Evolutionary conservation across 2,329 filamentous ascomycete genomes (phyloP), one percentile per base, ranked within the genome.

Genomic region (Blastomyces percursus): DNA sequence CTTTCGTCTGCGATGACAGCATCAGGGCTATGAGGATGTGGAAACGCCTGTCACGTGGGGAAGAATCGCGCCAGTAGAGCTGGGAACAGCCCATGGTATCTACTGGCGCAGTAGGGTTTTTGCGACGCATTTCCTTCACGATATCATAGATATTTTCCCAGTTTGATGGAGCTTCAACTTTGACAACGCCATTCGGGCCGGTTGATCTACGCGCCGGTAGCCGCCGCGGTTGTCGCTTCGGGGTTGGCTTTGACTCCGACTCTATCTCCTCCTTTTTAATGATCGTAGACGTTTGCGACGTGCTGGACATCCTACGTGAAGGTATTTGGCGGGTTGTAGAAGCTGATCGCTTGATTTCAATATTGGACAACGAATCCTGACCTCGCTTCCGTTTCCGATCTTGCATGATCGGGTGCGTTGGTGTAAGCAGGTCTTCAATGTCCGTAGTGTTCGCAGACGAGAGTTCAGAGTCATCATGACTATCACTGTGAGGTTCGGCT

Each of bases 21-120:
- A 96, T 96, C 65, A 96, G 80, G 16, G 91, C 85, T 48, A 96
- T 81, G 38, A 96, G 83, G 2, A 90, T 96, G 71, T 96, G 92
- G 69, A 95, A 92, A 7, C 92, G 84, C 72, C 86, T 85, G 71
- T 87, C 83, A 61, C 79, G 74, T 1, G 76, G 76, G 21, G 73
- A 72, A 0, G 77, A 78, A 0, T 70, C 70, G 7, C 71, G 73
- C 75, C 75, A 79, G 66, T 76, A 74, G 9, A 79, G 68, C 56
- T 79, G 74, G 30, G 77, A 91, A 75, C 94, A 99, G 12, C 94
- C 94, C 92, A 97, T 96, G 0, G 93, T 97, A 74, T 99, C 94
- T 12, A 99, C 94, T 0, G 93, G 89, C 0, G 94, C 94, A 0
- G 76, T 79, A 5, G 82, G 75, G 48, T 82, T 88, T 75, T 78